Evolutionary conservation across 768 basidiomycete species (phyloP).

Genomic region (Naganishia vishniacii): DNA sequence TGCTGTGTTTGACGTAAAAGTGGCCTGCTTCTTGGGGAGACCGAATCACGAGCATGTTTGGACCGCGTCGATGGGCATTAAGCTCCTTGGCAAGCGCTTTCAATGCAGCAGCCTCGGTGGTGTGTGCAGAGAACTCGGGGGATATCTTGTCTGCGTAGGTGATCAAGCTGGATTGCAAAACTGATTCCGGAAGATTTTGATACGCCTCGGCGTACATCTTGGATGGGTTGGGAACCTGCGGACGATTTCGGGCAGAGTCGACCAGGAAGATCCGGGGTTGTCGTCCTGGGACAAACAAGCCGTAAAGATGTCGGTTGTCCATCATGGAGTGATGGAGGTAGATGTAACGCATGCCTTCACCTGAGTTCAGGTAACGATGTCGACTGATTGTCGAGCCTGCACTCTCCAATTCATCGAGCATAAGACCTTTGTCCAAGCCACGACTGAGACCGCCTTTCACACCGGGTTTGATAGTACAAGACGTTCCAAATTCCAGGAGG

Average conservation of each 20-base stretch:
- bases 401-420: conserved; percentile 71
- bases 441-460: conserved; percentile 66
- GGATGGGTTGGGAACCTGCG: conserved; percentile 69
- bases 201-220: conserved; percentile 65
- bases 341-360: conserved; percentile 65
- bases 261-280: conserved; percentile 75
- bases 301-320: conserved; percentile 75
- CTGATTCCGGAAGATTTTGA: conserved; percentile 53
- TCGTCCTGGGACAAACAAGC: conserved; percentile 71
- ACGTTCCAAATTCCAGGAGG: conserved; percentile 74
- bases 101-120: conserved; percentile 67
- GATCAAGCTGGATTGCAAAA: conserved; percentile 52
- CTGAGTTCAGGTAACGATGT: conserved; percentile 68
- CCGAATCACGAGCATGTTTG: conserved; percentile 68
- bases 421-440: conserved; percentile 75
- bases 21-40: conserved; percentile 77
- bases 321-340: conserved; percentile 81
- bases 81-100: conserved; percentile 84
- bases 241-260: conserved; percentile 80
- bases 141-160: conserved; percentile 57
- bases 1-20: conserved; percentile 66
- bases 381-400: conserved; percentile 58
- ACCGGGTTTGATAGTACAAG: conserved; percentile 63
- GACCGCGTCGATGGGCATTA: conserved; percentile 59
- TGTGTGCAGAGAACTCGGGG: conserved; percentile 3